Evolutionary conservation across 2,329 filamentous ascomycete species (phyloP), one percentile per base, ranked within the genome.

Genomic region (Ceratocystis eucalypticola): DNA sequence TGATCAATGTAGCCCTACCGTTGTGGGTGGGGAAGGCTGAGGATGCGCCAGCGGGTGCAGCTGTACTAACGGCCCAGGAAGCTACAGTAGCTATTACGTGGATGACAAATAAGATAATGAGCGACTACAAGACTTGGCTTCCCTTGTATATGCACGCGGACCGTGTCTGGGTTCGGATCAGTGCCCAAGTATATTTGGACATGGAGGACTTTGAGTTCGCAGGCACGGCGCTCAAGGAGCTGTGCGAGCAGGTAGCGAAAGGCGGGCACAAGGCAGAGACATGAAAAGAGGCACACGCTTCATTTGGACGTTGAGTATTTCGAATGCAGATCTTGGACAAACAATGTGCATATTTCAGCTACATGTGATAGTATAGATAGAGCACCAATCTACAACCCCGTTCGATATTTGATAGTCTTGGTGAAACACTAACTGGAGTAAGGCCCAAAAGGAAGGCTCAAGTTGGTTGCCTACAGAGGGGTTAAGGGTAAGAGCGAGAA

Each of bases 161-260:
- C 0, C 79, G 79, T 65, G 82, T 86, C 73, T 96, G 88, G 88
- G 79, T 81, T 0, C 78, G 93, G 62, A 72, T 96, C 61, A 91
- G 88, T 72, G 89, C 84, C 15, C 91, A 96, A 78, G 82, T 94
- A 0, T 97, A 94, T 73, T 76, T 96, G n/a, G 89, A 90, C 30
- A 73, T 87, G 69, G 79, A 80, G 12, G 91, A 96, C 74, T 96
- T 94, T 72, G 83, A 87, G 73, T 89, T 83, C 82, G 80, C 82
- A 3, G 89, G 80, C 0, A 72, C 78, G 63, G 77, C 81, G 7
- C 74, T 94, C 71, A 81, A 82, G 72, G 74, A 77, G 46, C 59
- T 83, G 15, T 77, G 75, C 66, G 72, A 74, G 64, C 74, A 79
- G 67, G 76, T 79, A 5, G 73, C 70, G 1, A 76, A 73, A 63